A percentile compares a stretch with the other conserved stretches of the same genome.
Evolutionary conservation across 208 protist genomes (phyloP).

Genomic region (Crithidia bombi): DNA sequence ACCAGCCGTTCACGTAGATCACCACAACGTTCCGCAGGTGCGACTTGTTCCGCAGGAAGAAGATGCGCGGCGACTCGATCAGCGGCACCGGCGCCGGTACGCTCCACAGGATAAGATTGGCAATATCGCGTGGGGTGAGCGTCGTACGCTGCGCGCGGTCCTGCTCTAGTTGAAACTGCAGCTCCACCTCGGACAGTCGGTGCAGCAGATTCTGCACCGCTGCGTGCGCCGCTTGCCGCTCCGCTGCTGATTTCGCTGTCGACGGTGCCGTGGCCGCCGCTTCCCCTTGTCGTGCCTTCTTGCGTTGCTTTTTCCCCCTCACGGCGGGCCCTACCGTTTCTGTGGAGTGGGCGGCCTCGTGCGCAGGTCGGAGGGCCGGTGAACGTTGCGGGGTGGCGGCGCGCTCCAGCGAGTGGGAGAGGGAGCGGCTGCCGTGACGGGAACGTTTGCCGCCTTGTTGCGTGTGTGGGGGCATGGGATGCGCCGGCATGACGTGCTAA

Average conservation of each 20-base stretch:
- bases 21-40: conserved; percentile 71
- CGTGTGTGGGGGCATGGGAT: background rate
- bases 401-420: conserved; percentile 3
- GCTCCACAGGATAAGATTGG: conserved; percentile 73
- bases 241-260: background rate
- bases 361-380: background rate
- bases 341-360: background rate
- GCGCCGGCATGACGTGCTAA: no score
- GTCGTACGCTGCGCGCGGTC: conserved; percentile 38
- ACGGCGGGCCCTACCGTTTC: background rate
- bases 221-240: background rate
- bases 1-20: conserved; percentile 83
- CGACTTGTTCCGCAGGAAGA: conserved; percentile 82
- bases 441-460: background rate
- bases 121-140: conserved; percentile 74
- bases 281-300: conserved; percentile 8
- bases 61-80: conserved; percentile 71
- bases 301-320: conserved; percentile 12
- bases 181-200: conserved; percentile 49
- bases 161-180: conserved; percentile 62
- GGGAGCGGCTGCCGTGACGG: conserved; percentile 14
- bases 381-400: conserved; percentile 6
- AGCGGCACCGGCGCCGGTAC: conserved; percentile 71
- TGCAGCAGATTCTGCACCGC: conserved; percentile 10
- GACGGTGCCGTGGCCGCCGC: background rate